Evolutionary conservation across 208 protist genomes (phyloP), one percentile per base, ranked within the genome.

Genomic region (Herpetomonas samuelpessoai): DNA sequence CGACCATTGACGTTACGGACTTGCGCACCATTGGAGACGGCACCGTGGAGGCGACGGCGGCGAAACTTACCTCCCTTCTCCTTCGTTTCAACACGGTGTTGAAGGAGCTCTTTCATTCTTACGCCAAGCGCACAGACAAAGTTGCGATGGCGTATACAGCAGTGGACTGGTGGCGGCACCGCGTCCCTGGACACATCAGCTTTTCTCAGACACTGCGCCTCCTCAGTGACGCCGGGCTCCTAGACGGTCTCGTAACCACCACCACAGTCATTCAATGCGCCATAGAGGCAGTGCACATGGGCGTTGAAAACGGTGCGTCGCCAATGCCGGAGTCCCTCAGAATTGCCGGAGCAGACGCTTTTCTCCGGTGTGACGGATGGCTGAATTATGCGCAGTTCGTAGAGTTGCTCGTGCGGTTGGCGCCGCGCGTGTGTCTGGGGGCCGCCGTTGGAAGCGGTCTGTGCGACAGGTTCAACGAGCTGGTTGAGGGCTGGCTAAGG

Each of bases 341-440:
- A n/a, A n/a, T n/a, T n/a, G n/a, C n/a, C n/a, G n/a, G n/a, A n/a
- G n/a, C n/a, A n/a, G n/a, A n/a, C n/a, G n/a, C n/a, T n/a, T n/a
- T n/a, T n/a, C n/a, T n/a, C n/a, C n/a, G 57, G 1, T 58, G 83
- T 3, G 63, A 78, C 0, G 84, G 83, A 4, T 67, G 44, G 22
- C 29, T 96, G 9, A 86, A 85, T 71, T 97, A 92, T 59, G 64
- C 86, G 10, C 78, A 88, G 51, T 97, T 94, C 71, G 75, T 78
- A 28, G 88, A 97, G 73, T 68, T 66, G 52, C 60, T 94, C 24
- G 65, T 97, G 10, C 83, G 91, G 9, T 55, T 95, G 0, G 60
- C 81, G 22, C 57, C 74, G 44, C 30, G 62, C 14, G 81, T 83
- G 48, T 83, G 65, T 49, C 71, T 79, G 28, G 85, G 83, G 0